Percentiles rank a stretch among this genome's conserved stretches.
These are phyloP conservation scores for Syzygium aqueum DNA, from an alignment of 345 rosid genomes.

Conservation along the genomic window DNA sequence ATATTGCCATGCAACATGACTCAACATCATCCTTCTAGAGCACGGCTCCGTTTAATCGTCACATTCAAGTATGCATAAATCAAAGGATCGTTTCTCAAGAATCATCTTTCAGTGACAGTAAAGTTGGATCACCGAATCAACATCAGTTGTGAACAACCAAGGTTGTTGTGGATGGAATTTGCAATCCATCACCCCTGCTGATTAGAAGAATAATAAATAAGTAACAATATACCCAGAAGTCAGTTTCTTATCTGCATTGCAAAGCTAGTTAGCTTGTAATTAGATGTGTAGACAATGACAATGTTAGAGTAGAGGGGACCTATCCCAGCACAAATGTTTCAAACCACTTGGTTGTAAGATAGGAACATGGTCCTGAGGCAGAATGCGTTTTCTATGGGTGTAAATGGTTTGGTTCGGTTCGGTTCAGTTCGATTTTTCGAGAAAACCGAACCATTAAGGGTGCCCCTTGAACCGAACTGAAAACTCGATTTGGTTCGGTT, in stretches of 20 bases:
- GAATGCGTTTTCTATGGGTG: too few species aligned
- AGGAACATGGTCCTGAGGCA: neutral
- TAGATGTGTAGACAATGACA: neutral
- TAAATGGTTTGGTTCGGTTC: too few species aligned
- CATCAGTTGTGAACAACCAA: conserved; percentile 92
- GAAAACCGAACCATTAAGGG: too few species aligned
- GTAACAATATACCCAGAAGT: neutral
- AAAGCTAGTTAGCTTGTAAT: neutral
- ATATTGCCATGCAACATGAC: neutral
- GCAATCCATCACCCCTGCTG: conserved; percentile 82
- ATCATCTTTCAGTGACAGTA: conserved; percentile 42
- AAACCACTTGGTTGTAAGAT: neutral
- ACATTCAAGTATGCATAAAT: neutral
- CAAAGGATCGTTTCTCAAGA: neutral
- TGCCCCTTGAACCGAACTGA: too few species aligned
- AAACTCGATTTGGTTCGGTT: too few species aligned
- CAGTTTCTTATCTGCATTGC: neutral
- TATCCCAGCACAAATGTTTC: neutral
- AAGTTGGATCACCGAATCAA: conserved; percentile 71
- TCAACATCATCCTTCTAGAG: neutral
- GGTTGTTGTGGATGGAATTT: conserved; percentile 94
- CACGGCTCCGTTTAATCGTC: neutral
- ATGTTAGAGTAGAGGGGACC: neutral
- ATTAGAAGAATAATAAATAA: neutral
- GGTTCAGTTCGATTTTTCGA: too few species aligned